These are phyloP conservation scores for Serendipita vermifera DNA, from an alignment of 768 basidiomycete species.

Conservation along the genomic window DNA sequence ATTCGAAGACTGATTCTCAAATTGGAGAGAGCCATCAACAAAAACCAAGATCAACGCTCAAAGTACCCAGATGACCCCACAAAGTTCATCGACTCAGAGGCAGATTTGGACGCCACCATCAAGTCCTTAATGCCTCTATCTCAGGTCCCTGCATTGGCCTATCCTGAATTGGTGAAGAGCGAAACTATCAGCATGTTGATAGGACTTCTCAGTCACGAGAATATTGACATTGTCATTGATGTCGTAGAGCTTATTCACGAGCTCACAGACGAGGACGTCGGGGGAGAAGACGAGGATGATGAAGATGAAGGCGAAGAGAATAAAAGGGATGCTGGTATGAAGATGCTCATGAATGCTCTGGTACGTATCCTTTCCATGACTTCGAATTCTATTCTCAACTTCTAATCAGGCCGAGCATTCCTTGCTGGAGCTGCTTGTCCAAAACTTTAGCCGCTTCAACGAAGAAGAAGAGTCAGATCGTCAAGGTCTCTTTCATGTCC, in stretches of 20 bases:
- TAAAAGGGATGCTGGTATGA: constrained; percentile 51
- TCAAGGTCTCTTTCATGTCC: constrained; percentile 83
- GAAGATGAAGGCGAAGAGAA: constrained; percentile 41
- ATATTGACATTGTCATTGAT: constrained; percentile 93
- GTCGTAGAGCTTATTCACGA: constrained; percentile 87
- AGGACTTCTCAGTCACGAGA: constrained; percentile 88
- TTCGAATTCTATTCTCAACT: constrained; percentile 12
- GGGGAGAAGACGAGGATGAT: constrained; percentile 55
- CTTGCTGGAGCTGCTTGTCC: constrained; percentile 75
- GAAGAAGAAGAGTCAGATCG: constrained; percentile 83
- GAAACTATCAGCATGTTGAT: constrained; percentile 57
- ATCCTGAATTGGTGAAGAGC: constrained; percentile 76
- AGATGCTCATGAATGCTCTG: constrained; percentile 59
- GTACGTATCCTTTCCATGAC: constrained; percentile 33
- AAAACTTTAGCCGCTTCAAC: constrained; percentile 79
- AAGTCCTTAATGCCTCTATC: constrained; percentile 82
- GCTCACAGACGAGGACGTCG: constrained; percentile 91
- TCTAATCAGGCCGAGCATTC: constrained; percentile 59
- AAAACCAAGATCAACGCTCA: constrained; percentile 94
- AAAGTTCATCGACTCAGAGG: constrained; percentile 99
- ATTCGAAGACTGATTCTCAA: constrained; percentile 62
- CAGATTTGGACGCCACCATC: constrained; percentile 78
- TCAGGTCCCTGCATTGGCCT: constrained; percentile 68
- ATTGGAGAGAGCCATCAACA: constrained; percentile 81
- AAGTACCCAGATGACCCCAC: constrained; percentile 87